Percentiles rank a stretch among this genome's conserved stretches.
Evolutionary conservation across 2,329 filamentous ascomycete species (phyloP).

Genomic region (Neospermospora avenae): DNA sequence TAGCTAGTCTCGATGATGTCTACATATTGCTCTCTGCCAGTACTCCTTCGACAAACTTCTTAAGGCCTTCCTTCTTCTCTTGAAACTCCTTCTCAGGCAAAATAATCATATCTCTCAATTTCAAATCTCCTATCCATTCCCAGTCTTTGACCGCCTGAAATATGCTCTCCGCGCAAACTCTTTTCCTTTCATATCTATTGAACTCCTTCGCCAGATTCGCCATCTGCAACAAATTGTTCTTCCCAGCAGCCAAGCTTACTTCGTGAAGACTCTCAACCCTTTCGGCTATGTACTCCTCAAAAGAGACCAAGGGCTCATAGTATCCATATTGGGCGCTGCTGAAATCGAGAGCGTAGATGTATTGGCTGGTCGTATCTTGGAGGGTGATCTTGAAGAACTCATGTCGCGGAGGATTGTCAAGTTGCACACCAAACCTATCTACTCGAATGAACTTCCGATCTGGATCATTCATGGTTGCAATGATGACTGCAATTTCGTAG

Average conservation of each 20-base stretch:
- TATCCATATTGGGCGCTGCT: conserved; percentile 14
- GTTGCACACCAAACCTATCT: not conserved
- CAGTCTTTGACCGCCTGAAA: not conserved
- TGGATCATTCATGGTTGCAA: not conserved
- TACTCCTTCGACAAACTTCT: not conserved
- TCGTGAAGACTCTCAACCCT: not conserved
- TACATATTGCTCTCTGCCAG: not conserved
- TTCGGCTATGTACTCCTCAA: not conserved
- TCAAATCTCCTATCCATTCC: not conserved
- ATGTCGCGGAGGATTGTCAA: not conserved
- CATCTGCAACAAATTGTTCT: not conserved
- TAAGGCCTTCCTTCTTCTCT: not conserved
- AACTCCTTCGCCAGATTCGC: not conserved
- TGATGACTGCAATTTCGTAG: not conserved
- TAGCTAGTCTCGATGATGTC: not conserved
- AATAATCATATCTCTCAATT: not conserved
- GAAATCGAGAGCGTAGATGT: conserved; percentile 11
- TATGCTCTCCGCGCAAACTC: not conserved
- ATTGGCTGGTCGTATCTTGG: not conserved
- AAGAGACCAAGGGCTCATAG: conserved; percentile 5
- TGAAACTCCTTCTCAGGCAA: not conserved
- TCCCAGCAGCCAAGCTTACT: not conserved
- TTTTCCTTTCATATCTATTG: not conserved
- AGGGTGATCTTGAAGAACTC: not conserved
- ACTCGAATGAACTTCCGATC: not conserved